These are phyloP conservation scores for Kazachstania psychrophila DNA, from an alignment of 805 yeast species.

Conservation along the genomic window DNA sequence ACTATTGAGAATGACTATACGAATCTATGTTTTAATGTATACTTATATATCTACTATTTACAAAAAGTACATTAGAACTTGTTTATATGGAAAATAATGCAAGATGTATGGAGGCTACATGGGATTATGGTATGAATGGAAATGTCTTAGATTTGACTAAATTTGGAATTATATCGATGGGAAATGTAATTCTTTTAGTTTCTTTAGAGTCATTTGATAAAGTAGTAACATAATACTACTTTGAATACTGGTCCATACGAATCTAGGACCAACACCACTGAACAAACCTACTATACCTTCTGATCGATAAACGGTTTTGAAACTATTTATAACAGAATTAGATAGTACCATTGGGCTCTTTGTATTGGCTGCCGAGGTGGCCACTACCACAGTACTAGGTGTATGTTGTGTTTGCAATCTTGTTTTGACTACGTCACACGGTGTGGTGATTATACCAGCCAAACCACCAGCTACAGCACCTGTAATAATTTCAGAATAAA, in stretches of 20 bases:
- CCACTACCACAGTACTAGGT: slow-evolving; percentile 2
- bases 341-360: slow-evolving; percentile 18
- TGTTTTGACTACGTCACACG: slow-evolving; percentile 85
- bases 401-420: slow-evolving; percentile 78
- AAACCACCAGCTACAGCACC: slow-evolving; percentile 96
- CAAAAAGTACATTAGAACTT: too few relatives aligned
- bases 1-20: too few relatives aligned
- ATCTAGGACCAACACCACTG: slow-evolving; percentile 93
- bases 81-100: too few relatives aligned
- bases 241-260: slow-evolving; percentile 93
- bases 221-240: slow-evolving; percentile 86
- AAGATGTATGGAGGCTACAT: too few relatives aligned
- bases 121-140: too few relatives aligned
- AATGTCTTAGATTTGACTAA: too few relatives aligned
- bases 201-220: slow-evolving; percentile 68
- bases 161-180: too few relatives aligned
- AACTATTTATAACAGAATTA: slow-evolving; percentile 42
- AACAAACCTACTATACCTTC: slow-evolving; percentile 80
- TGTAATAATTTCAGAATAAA: slow-evolving; percentile 59
- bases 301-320: slow-evolving; percentile 46
- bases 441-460: slow-evolving; percentile 84
- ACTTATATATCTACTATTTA: too few relatives aligned
- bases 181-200: too few relatives aligned
- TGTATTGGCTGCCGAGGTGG: slow-evolving; percentile 2
- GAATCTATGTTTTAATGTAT: too few relatives aligned